A percentile compares a stretch with the other conserved stretches of the same genome.
Evolutionary conservation across 2,329 filamentous ascomycete genomes (phyloP).

Genomic region (Colletotrichum nymphaeae): DNA sequence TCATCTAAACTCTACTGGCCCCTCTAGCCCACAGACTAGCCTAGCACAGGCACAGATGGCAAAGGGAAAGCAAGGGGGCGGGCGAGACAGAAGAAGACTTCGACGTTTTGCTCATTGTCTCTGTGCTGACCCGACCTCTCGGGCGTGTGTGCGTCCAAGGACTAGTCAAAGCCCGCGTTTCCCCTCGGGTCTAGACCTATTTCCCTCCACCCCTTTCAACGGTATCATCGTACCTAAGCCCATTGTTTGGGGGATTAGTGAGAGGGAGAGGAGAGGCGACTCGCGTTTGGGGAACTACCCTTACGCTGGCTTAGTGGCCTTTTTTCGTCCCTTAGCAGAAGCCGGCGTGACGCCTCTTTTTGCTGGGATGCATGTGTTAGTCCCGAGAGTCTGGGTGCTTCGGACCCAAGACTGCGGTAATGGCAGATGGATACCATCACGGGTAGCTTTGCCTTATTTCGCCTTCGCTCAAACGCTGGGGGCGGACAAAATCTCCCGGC

Average conservation of each 20-base stretch:
- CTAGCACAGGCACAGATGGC: background rate
- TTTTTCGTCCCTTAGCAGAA: background rate
- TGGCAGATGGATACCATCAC: background rate
- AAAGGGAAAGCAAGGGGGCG: background rate
- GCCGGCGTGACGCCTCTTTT: background rate
- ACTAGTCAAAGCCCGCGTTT: background rate
- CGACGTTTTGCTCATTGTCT: background rate
- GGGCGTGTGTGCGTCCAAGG: background rate
- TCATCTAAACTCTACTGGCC: background rate
- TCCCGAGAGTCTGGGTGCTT: background rate
- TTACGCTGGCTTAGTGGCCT: background rate
- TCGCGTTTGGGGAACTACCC: background rate
- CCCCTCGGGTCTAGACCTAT: background rate
- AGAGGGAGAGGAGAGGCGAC: background rate
- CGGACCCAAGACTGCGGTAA: background rate
- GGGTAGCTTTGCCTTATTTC: background rate
- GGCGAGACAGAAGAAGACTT: background rate
- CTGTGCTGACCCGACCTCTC: background rate
- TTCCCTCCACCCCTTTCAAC: background rate
- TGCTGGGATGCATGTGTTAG: slow-evolving; percentile 1
- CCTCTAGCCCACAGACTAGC: background rate
- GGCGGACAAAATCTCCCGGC: background rate
- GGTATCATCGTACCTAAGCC: background rate
- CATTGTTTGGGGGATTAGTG: background rate
- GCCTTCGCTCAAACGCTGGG: background rate